These are phyloP conservation scores for Blastobotrys serpentis DNA, from an alignment of 1,139 yeast genomes.

Conservation along the genomic window DNA sequence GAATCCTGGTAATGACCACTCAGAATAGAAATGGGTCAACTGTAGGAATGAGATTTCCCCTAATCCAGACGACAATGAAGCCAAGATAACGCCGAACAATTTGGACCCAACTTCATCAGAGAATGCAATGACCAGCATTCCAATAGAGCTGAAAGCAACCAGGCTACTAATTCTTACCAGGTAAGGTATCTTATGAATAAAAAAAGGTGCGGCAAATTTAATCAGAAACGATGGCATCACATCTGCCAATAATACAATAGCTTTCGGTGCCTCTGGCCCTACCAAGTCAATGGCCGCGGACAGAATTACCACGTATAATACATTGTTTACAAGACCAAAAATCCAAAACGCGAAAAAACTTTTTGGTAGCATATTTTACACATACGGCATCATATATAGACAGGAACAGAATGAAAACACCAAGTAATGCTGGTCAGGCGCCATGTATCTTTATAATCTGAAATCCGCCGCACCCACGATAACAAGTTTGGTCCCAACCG, in stretches of 20 bases:
- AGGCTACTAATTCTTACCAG: conserved; percentile 51
- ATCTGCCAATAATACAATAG: conserved; percentile 80
- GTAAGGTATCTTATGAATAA: conserved; percentile 66
- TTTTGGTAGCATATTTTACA: conserved; percentile 5
- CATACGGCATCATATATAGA: not conserved
- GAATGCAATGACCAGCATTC: conserved; percentile 72
- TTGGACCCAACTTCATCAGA: conserved; percentile 40
- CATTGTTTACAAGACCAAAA: conserved; percentile 85
- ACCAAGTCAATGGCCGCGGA: conserved; percentile 92
- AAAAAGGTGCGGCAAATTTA: conserved; percentile 76
- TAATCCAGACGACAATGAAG: conserved; percentile 81
- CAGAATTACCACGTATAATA: conserved; percentile 83
- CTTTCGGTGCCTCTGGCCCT: conserved; percentile 80
- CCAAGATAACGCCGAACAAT: conserved; percentile 71
- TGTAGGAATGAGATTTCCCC: conserved; percentile 90
- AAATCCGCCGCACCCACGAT: no score
- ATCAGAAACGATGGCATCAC: conserved; percentile 76
- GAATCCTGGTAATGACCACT: conserved; percentile 73
- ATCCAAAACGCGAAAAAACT: conserved; percentile 53
- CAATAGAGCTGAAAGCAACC: conserved; percentile 61
- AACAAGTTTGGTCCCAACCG: not conserved
- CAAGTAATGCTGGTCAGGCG: not conserved
- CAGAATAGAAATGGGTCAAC: conserved; percentile 62
- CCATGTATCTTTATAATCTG: no score
- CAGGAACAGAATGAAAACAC: not conserved